Base-by-base conservation (phyloP, 2,329 filamentous ascomycete genomes). In the Xylaria arbuscula region DNA sequence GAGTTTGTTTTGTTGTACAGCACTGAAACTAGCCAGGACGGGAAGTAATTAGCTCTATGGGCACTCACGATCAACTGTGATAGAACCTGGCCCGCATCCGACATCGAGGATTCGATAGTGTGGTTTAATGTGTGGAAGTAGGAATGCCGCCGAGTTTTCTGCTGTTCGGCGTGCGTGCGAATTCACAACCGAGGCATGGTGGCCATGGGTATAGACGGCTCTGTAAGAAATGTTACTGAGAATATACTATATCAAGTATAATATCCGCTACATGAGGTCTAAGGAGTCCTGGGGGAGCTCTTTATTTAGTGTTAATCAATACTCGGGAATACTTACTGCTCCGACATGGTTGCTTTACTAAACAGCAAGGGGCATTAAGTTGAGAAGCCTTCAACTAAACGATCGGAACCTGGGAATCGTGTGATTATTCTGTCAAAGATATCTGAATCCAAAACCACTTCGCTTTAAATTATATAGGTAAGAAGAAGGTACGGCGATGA, bases 61-160 rank as follows among this genome's bases (percentile, higher is more conserved):
- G 19, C 4, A 54, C 66, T 65, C 45, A 68, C 66, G 38, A 68
- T 81, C 81, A 3, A 78, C 66, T 3, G 81, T 83, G 69, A 84
- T 83, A 19, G 78, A 80, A 47, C 81, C 82, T 0, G 82, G 81
- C 0, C 82, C 82, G 66, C 81, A 83, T 42, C 82, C 82, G 13
- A 84, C 73, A 66, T 83, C 81, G 6, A 83, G 78, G 69, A 83
- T 54, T 70, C 74, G 55, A 50, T 67, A 53, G 48, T 65, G 75
- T 78, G 78, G 58, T 72, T 72, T 13, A 80, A 83, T 73, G 59
- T 80, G 76, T 10, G 78, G 78, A 2, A 82, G 72, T 1, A 83
- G 76, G 68, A 72, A 74, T 28, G 68, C 70, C 10, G 71, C 70
- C 17, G 70, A 72, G 64, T 74, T 70, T 13, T 69, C 47, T 10